Evolutionary conservation across 495 filamentous ascomycete species (phyloP), one percentile per base, ranked within the genome.

Genomic region (Hypoxylon fuscum): DNA sequence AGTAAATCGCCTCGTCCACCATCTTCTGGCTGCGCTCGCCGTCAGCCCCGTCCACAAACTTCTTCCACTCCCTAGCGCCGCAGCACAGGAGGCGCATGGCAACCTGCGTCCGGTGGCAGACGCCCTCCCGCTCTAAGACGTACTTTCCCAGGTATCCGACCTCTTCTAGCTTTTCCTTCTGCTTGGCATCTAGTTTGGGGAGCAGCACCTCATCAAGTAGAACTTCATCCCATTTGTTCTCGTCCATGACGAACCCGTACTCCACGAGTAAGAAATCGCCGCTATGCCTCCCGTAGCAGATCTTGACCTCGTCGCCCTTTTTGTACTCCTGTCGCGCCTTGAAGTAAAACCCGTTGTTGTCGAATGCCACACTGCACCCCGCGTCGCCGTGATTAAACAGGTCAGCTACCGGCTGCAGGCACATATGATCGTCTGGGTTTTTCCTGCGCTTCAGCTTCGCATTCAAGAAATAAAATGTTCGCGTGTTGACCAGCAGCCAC

Each of bases 241-340:
- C 64, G 6, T 79, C 80, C 18, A 92, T 81, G 47, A 88, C 83
- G 66, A 95, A 95, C 0, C 91, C 91, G 74, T 96, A 95, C 78
- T 97, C 93, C 2, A 85, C 83, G 3, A 96, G 81, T 25, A 96
- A 74, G 56, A 93, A 90, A 69, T 96, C 92, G 65, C 93, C 93
- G 10, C 81, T 77, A 74, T 97, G 93, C 40, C 75, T 68, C 3
- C 93, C 93, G 67, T 97, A 97, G 52, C 85, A 88, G 48, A 94
- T 89, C 60, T 81, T 88, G 6, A 97, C 75, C 67, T 97, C 91
- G 31, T 93, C 88, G 7, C 88, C 90, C 27, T 66, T 62, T 3
- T 74, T 75, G 68, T 90, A 92, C 8, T 77, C 68, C 42, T 82
- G 48, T 63, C 81, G 60, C 57, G 84, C 69, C 54, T 73, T 78